Conservation (phyloP, 1,284 basidiomycete genomes). For the Rugosomyces carneus region DNA sequence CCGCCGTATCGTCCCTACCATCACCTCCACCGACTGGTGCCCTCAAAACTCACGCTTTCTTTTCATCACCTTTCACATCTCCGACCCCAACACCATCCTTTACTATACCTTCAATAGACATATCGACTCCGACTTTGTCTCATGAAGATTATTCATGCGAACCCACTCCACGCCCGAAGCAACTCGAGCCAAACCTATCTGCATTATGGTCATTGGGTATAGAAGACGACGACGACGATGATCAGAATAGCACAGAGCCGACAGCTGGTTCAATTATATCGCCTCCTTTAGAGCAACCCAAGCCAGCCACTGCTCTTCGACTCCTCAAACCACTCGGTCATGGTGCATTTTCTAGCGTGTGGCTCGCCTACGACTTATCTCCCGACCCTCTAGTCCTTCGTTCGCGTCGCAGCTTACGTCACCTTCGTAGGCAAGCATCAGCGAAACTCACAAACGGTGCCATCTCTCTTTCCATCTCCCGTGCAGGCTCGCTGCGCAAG, state of each 20-base stretch:
- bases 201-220: background rate
- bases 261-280: slow-evolving; percentile 8
- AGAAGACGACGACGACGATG: background rate
- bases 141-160: slow-evolving; percentile 14
- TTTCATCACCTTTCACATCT: slow-evolving; percentile 35
- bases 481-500: slow-evolving; percentile 10
- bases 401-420: slow-evolving; percentile 32
- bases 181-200: slow-evolving; percentile 14
- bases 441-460: slow-evolving; percentile 11
- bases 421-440: slow-evolving; percentile 27
- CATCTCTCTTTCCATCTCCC: slow-evolving; percentile 12
- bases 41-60: slow-evolving; percentile 38
- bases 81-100: slow-evolving; percentile 21
- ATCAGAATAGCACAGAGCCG: slow-evolving; percentile 1
- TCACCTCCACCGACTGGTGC: slow-evolving; percentile 21
- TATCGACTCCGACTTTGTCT: slow-evolving; percentile 18
- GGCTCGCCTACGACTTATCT: slow-evolving; percentile 57
- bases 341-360: slow-evolving; percentile 74
- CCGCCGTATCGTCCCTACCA: slow-evolving; percentile 16
- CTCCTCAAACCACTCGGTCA: slow-evolving; percentile 59
- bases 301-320: slow-evolving; percentile 25
- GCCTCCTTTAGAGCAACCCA: background rate
- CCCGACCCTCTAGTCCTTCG: slow-evolving; percentile 38
- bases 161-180: slow-evolving; percentile 23
- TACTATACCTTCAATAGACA: slow-evolving; percentile 18